These are phyloP conservation scores for Solanum chiquidenum DNA, from an alignment of 257 asterid genomes.

Conservation along the genomic window DNA sequence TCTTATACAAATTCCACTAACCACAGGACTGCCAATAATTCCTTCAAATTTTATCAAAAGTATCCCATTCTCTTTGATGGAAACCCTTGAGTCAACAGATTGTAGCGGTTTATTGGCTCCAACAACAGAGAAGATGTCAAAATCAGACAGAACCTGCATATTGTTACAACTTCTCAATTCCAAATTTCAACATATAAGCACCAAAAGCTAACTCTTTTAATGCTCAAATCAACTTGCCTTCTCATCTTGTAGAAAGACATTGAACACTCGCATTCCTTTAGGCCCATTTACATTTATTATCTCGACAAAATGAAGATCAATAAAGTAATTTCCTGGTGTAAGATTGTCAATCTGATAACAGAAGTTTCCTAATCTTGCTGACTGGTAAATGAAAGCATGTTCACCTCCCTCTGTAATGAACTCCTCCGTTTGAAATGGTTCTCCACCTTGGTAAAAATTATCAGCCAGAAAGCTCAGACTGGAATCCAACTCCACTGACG, in stretches of 20 bases:
- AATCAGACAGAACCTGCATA: constrained; percentile 72
- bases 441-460: constrained; percentile 70
- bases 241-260: constrained; percentile 79
- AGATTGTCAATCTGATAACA: constrained; percentile 53
- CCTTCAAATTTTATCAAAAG: constrained; percentile 73
- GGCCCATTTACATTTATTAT: constrained; percentile 78
- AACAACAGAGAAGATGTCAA: constrained; percentile 82
- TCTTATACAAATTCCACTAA: constrained; percentile 86
- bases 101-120: constrained; percentile 93
- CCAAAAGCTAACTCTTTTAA: not conserved
- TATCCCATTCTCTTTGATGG: constrained; percentile 51
- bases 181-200: not conserved
- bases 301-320: constrained; percentile 89
- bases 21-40: constrained; percentile 62
- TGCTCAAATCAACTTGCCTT: constrained; percentile 44
- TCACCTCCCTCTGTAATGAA: constrained; percentile 59
- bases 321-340: constrained; percentile 52
- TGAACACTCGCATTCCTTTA: constrained; percentile 82
- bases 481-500: constrained; percentile 33
- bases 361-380: constrained; percentile 77
- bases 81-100: constrained; percentile 55
- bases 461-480: constrained; percentile 48
- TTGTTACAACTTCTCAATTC: not conserved
- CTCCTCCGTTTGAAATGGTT: constrained; percentile 72
- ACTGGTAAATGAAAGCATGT: constrained; percentile 61